A percentile compares a stretch with the other conserved stretches of the same genome.
These are phyloP conservation scores for Draba incana DNA, from an alignment of 345 rosid species.

Conservation along the genomic window DNA sequence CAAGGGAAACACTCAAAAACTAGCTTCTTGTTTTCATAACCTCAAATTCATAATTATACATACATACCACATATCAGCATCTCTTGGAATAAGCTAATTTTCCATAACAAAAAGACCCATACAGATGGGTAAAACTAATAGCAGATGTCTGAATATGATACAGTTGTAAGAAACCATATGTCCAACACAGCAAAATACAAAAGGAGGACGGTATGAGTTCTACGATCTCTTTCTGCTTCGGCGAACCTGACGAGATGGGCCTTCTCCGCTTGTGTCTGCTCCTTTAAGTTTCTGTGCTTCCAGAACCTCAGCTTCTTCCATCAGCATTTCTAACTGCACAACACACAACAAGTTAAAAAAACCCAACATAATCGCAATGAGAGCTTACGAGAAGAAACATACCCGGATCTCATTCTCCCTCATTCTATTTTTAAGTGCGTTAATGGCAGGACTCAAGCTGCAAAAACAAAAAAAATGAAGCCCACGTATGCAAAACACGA, in stretches of 20 bases:
- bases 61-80: neutral
- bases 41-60: too few relatives aligned
- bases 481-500: constrained; percentile 25
- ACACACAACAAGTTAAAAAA: constrained; percentile 1
- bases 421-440: constrained; percentile 81
- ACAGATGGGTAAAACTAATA: constrained; percentile 14
- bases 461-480: constrained; percentile 32
- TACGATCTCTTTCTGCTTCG: constrained; percentile 59
- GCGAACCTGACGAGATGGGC: constrained; percentile 47
- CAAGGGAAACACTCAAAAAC: too few relatives aligned
- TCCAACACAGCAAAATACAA: constrained; percentile 11
- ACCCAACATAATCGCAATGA: constrained; percentile 5
- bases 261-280: constrained; percentile 44
- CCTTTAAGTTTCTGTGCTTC: constrained; percentile 57
- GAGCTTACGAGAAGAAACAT: constrained; percentile 17
- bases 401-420: constrained; percentile 92
- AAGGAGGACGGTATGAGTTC: neutral
- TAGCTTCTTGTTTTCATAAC: too few relatives aligned
- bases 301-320: constrained; percentile 62
- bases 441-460: constrained; percentile 95
- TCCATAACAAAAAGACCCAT: constrained; percentile 11
- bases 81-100: constrained; percentile 17
- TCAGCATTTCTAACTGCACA: constrained; percentile 63
- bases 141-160: constrained; percentile 22
- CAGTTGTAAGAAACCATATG: constrained; percentile 21